Percentiles rank a stretch among this genome's conserved stretches.
phyloP scores from a whole-genome alignment of 805 yeast species.

The Crinitomyces ghanaensis region DNA sequence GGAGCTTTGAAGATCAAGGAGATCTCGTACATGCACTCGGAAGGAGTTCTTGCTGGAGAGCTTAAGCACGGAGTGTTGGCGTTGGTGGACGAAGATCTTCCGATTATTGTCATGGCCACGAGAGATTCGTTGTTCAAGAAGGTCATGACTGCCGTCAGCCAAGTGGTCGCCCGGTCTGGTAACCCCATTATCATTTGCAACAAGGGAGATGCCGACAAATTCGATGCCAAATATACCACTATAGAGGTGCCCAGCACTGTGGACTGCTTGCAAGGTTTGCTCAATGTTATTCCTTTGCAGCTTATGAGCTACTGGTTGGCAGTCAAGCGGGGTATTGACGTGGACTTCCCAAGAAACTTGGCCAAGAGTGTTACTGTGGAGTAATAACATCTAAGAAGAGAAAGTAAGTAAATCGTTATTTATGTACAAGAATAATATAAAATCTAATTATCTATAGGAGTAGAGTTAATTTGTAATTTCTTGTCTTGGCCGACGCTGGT shows the following conservation, averaged over 20 bases:
- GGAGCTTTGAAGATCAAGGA: constrained; percentile 98
- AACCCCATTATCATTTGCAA: constrained; percentile 90
- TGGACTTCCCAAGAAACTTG: constrained; percentile 96
- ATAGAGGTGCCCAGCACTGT: constrained; percentile 91
- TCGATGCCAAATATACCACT: constrained; percentile 32
- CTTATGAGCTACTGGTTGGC: constrained; percentile 96
- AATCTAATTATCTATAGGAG: constrained; percentile 3
- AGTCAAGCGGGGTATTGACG: constrained; percentile 87
- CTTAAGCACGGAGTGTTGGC: constrained; percentile 98
- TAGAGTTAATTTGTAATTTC: constrained; percentile 67
- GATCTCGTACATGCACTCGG: constrained; percentile 97
- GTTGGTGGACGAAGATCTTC: constrained; percentile 84
- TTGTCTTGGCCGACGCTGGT: constrained; percentile 93
- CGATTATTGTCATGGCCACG: constrained; percentile 92
- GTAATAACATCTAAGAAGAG: constrained; percentile 27
- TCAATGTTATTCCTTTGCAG: constrained; percentile 90
- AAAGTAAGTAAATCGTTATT: not conserved
- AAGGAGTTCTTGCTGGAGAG: constrained; percentile 98
- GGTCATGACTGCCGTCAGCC: constrained; percentile 90
- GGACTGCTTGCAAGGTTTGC: constrained; percentile 93
- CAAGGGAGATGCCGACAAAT: constrained; percentile 54
- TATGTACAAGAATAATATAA: not conserved
- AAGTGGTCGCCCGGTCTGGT: constrained; percentile 95
- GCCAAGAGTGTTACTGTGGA: constrained; percentile 98
- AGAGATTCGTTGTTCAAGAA: constrained; percentile 94